Evolutionary conservation across 495 filamentous ascomycete genomes (phyloP).

Genomic region (Clohesyomyces aquaticus): DNA sequence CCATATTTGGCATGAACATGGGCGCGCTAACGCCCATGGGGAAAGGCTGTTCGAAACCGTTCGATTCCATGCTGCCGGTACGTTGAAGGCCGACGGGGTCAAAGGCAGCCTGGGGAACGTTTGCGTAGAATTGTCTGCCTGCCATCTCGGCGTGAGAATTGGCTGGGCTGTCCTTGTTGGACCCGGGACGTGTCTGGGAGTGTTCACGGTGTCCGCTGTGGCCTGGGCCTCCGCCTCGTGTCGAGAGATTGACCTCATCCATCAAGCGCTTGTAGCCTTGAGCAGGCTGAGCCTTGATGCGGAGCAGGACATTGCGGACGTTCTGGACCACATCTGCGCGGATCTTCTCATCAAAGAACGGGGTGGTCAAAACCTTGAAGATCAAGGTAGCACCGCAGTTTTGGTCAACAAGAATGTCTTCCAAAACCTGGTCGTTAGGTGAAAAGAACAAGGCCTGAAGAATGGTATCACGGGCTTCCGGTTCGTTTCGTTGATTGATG

Average conservation of each 20-base stretch:
- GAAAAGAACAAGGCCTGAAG: slow-evolving; percentile 95
- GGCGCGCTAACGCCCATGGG: slow-evolving; percentile 52
- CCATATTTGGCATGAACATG: slow-evolving; percentile 55
- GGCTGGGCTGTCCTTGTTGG: slow-evolving; percentile 53
- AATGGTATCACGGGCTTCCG: slow-evolving; percentile 89
- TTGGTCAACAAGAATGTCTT: slow-evolving; percentile 89
- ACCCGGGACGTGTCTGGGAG: slow-evolving; percentile 54
- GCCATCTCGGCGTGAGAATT: slow-evolving; percentile 46
- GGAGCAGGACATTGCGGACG: slow-evolving; percentile 83
- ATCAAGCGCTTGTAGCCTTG: slow-evolving; percentile 98
- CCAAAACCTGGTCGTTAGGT: slow-evolving; percentile 79
- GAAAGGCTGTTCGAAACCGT: slow-evolving; percentile 57
- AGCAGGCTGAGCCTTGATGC: slow-evolving; percentile 87
- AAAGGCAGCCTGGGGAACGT: slow-evolving; percentile 50
- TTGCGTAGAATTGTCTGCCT: slow-evolving; percentile 49
- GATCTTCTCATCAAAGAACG: slow-evolving; percentile 94
- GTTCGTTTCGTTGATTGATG: slow-evolving; percentile 95
- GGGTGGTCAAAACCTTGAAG: slow-evolving; percentile 97
- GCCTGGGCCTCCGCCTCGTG: slow-evolving; percentile 53
- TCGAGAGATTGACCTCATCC: slow-evolving; percentile 91
- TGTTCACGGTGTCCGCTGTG: slow-evolving; percentile 35
- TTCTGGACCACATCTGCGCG: slow-evolving; percentile 86
- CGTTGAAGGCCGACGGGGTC: slow-evolving; percentile 53
- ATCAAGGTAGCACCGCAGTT: slow-evolving; percentile 92
- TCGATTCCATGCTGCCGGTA: slow-evolving; percentile 60